Evolutionary conservation across 2,329 filamentous ascomycete genomes (phyloP).

Genomic region (Zalaria sp.): DNA sequence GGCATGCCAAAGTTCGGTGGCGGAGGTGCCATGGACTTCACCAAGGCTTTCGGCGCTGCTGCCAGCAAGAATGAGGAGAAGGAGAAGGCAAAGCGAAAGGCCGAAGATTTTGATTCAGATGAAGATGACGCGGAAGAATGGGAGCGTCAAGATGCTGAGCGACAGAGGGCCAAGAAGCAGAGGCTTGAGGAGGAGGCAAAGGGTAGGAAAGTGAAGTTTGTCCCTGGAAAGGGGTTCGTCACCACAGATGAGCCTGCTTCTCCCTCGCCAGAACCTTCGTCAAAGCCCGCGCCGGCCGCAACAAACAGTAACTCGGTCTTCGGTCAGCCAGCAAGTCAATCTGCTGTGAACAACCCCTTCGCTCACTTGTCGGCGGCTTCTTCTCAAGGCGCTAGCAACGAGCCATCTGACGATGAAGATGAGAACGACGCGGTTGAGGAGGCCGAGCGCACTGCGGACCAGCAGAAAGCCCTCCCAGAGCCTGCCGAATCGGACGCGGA

Average conservation of each 20-base stretch:
- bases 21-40: constrained; percentile 18
- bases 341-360: constrained; percentile 22
- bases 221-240: not conserved
- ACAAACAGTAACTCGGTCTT: constrained; percentile 6
- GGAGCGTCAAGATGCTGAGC: constrained; percentile 30
- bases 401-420: constrained; percentile 5
- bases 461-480: not conserved
- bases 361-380: constrained; percentile 18
- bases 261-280: too few species aligned
- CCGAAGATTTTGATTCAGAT: constrained; percentile 37
- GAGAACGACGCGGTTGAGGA: constrained; percentile 3
- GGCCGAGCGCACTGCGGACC: not conserved
- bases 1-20: constrained; percentile 3
- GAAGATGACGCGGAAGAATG: constrained; percentile 36
- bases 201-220: not conserved
- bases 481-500: not conserved
- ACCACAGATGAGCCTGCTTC: not conserved
- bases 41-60: constrained; percentile 25
- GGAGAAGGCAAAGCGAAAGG: constrained; percentile 33
- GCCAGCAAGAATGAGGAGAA: constrained; percentile 26
- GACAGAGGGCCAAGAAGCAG: constrained; percentile 30
- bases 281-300: constrained; percentile 3
- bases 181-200: constrained; percentile 21
- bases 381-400: not conserved
- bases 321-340: constrained; percentile 14